Conservation (phyloP, 306 rosid species). For the Rubus parviflorus region DNA sequence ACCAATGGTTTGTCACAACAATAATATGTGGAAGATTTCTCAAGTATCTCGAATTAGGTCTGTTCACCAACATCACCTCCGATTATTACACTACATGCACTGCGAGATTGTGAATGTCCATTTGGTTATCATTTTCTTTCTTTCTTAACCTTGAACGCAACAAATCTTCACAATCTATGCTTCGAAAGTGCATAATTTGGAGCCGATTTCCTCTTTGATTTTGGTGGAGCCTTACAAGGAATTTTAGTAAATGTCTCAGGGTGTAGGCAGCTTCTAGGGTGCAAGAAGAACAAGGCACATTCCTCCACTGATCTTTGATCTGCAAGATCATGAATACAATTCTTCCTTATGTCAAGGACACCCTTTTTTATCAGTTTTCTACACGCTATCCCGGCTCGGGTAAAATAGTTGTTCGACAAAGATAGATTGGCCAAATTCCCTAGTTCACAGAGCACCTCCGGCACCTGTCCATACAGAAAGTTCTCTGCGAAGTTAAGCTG, state of each 20-base stretch:
- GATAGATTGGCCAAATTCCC: slow-evolving; percentile 39
- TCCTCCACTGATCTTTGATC: slow-evolving; percentile 39
- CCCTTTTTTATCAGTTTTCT: slow-evolving; percentile 32
- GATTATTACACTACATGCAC: background rate
- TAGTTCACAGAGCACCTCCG: slow-evolving; percentile 39
- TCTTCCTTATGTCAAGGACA: slow-evolving; percentile 42
- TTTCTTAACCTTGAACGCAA: background rate
- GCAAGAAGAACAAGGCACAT: slow-evolving; percentile 25
- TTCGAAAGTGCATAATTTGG: background rate
- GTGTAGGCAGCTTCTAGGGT: slow-evolving; percentile 24
- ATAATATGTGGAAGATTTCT: background rate
- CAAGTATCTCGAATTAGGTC: too few relatives aligned
- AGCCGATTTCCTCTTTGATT: background rate
- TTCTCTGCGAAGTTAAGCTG: slow-evolving; percentile 47
- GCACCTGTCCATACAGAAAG: slow-evolving; percentile 39
- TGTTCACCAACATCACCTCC: too few relatives aligned
- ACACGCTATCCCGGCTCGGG: slow-evolving; percentile 35
- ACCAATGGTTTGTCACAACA: background rate
- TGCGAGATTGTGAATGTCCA: too few relatives aligned
- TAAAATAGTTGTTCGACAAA: slow-evolving; percentile 42
- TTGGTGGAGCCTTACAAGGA: slow-evolving; percentile 33
- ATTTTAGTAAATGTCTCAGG: slow-evolving; percentile 23
- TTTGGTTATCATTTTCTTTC: background rate
- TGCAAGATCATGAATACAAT: slow-evolving; percentile 40
- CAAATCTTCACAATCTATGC: background rate